Base-by-base conservation (phyloP, 192 early-diverging fungal species). In the Coemansia sp. region DNA sequence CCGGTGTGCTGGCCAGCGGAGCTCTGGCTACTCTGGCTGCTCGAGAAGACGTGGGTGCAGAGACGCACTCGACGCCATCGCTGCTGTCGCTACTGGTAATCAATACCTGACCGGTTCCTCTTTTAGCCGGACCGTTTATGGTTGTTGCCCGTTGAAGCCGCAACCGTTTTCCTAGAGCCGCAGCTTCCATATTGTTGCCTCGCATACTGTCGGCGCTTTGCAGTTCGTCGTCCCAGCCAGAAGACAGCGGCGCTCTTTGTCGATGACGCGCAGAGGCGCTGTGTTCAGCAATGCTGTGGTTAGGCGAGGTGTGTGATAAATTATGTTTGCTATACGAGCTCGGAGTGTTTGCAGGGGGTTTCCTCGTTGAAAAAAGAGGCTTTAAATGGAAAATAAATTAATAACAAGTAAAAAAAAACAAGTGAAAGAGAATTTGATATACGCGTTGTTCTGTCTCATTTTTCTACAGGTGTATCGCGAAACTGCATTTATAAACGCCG, bases 31-130 rank as follows among this genome's bases (percentile, higher is more conserved):
- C 54, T 12, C 29, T 65, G 25, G 55, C 54, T 40, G 54, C 32
- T 29, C 40, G 59, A 2, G 54, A 60, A 48, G 60, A 54, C 42
- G 57, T 25, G 10, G 64, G 48, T n/a, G n/a, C n/a, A n/a, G n/a
- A n/a, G 12, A 73, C 61, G 56, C 60, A 73, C 20, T 73, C 64
- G 29, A 73, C 42, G 14, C 67, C 65, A 29, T 63, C 71, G 34
- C 48, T 31, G 30, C 65, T 67, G 51, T 73, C 71, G 56, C 65
- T 67, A 22, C 65, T 73, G 5, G 51, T 17, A 40, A 72, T 63
- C 20, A 71, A 18, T 28, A 48, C 8, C 11, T 48, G 45, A 10
- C 36, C n/a, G 2, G 7, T 18, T 29, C 8, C 38, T 30, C 7
- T 29, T 30, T 14, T 45, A 2, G 11, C 16, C 16, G 42, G 16